Conservation (phyloP, 371 early-diverging fungal species). For the Haplosporangium sp. region DNA sequence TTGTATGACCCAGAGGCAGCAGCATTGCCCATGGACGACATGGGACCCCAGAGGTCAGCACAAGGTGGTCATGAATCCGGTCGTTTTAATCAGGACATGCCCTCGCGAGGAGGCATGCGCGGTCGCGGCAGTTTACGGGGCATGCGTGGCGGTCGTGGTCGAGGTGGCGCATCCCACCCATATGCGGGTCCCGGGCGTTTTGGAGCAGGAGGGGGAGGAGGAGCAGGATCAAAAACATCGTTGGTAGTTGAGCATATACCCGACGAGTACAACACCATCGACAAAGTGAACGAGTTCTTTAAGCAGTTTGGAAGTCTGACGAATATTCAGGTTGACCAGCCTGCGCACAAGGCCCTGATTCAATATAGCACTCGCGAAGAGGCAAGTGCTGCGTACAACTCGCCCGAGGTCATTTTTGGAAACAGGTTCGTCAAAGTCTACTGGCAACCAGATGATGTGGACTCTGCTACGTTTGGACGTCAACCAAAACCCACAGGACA, state of each 20-base stretch:
- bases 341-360: slow-evolving; percentile 68
- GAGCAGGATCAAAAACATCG: slow-evolving; percentile 59
- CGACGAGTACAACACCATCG: slow-evolving; percentile 68
- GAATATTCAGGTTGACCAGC: slow-evolving; percentile 73
- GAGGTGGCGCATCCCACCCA: slow-evolving; percentile 56
- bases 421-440: slow-evolving; percentile 92
- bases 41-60: slow-evolving; percentile 9
- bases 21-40: slow-evolving; percentile 9
- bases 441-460: slow-evolving; percentile 68
- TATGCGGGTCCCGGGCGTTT: slow-evolving; percentile 36
- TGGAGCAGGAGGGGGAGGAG: slow-evolving; percentile 31
- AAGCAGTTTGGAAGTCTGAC: slow-evolving; percentile 78
- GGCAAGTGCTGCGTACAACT: slow-evolving; percentile 78
- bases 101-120: slow-evolving; percentile 34
- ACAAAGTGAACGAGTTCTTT: slow-evolving; percentile 79
- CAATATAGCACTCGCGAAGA: slow-evolving; percentile 72
- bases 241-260: slow-evolving; percentile 84
- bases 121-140: slow-evolving; percentile 47
- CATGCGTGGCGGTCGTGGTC: slow-evolving; percentile 72
- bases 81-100: slow-evolving; percentile 24
- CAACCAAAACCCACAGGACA: slow-evolving; percentile 40
- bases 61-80: slow-evolving; percentile 14
- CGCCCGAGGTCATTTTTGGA: slow-evolving; percentile 86
- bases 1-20: slow-evolving; percentile 26
- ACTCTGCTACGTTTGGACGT: slow-evolving; percentile 32